Evolutionary conservation across 208 protist species (phyloP).

Genomic region (Wallacemonas sp.): DNA sequence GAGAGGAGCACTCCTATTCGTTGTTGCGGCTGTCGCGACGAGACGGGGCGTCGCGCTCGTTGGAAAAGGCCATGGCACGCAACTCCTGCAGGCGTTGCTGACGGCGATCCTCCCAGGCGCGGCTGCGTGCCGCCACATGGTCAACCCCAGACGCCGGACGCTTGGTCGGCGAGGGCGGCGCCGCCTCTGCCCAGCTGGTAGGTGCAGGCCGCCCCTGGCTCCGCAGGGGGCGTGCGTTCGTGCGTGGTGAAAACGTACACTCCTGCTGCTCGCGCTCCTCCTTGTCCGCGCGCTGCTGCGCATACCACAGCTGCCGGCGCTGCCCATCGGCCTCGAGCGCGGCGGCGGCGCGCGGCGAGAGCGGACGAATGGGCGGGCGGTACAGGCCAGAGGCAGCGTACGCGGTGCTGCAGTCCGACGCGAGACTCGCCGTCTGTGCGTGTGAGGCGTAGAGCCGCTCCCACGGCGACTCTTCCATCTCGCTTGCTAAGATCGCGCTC

Average conservation of each 20-base stretch:
- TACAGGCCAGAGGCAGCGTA: not conserved
- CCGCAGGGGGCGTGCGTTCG: conserved; percentile 19
- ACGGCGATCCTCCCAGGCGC: conserved; percentile 18
- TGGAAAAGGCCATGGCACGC: conserved; percentile 5
- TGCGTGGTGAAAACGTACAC: conserved; percentile 55
- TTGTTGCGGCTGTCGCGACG: too few species aligned
- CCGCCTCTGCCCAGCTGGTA: too few species aligned
- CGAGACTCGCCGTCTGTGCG: not conserved
- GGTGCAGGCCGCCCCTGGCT: conserved; percentile 47
- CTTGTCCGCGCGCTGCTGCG: conserved; percentile 36
- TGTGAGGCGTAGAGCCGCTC: not conserved
- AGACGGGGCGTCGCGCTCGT: not conserved
- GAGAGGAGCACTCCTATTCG: too few species aligned
- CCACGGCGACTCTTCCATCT: conserved; percentile 1
- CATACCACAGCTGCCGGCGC: conserved; percentile 41
- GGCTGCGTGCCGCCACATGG: conserved; percentile 26
- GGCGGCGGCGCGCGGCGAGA: conserved; percentile 32
- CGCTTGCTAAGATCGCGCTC: conserved; percentile 32
- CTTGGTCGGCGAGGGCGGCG: too few species aligned
- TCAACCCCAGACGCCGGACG: conserved; percentile 36
- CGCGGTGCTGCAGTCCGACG: not conserved
- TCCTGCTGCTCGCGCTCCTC: conserved; percentile 36
- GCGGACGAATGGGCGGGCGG: conserved; percentile 18
- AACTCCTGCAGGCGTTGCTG: not conserved
- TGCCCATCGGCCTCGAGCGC: conserved; percentile 49